Base-by-base conservation (phyloP, 2,329 filamentous ascomycete species). In the Graphilbum sp. region DNA sequence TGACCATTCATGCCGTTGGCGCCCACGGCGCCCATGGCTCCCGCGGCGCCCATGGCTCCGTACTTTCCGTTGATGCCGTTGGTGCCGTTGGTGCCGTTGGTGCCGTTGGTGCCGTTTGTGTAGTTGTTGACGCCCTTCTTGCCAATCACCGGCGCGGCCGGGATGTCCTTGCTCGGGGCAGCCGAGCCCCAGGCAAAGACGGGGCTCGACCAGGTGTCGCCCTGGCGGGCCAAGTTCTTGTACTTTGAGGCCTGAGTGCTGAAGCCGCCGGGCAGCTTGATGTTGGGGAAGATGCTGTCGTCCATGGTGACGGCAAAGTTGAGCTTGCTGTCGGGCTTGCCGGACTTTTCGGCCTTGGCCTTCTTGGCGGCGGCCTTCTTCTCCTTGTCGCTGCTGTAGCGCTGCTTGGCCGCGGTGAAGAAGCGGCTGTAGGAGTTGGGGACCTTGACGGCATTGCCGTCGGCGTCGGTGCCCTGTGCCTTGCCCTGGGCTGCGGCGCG, bases 231-330 rank as follows among this genome's bases (percentile, higher is more conserved):
- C 41, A 94, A 69, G 18, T 95, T 75, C 62, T 76, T 84, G 69
- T 92, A 96, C 59, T 94, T 85, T 19, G 84, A 92, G 10, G 88
- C 87, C 72, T 94, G 95, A 63, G 75, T 78, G 49, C 82, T 90
- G 55, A 95, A 88, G 39, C 86, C 87, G 24, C 82, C 82, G 20
- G 87, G 86, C 6, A 98, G 68, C 41, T 77, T 69, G 53, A 98
- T 78, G 54, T 88, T 66, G 52, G 84, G 80, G 77, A 98, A 94
- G 46, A 73, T 84, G 46, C 82, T 87, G 53, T 95, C 84, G 48
- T 94, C 73, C 60, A 86, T 75, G 31, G 86, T 92, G 46, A 87
- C 64, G n/a, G 82, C 80, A 33, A 87, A 63, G 55, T 92, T 90
- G 56, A 87, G 74, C 61, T 75, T 84, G 49, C 81, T 33, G 21